Percentiles rank a stretch among this genome's conserved stretches.
Conservation (phyloP, 345 rosid genomes). For the Cardamine resedifolia region DNA sequence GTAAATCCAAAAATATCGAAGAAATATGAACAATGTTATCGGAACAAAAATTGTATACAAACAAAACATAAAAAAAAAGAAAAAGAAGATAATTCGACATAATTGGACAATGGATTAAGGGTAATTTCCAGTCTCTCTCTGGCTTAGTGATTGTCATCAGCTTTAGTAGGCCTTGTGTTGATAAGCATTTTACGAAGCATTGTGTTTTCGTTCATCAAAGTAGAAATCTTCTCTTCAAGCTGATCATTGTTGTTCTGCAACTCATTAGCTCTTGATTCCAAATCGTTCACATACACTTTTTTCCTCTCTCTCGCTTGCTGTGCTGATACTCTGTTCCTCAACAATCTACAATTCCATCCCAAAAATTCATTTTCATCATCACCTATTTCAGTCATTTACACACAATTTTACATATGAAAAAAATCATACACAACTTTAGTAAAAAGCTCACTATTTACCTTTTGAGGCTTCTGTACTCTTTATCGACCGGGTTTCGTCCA, state of each 20-base stretch:
- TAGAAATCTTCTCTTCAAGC: constrained; percentile 66
- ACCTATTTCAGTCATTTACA: not conserved
- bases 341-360: constrained; percentile 40
- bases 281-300: constrained; percentile 64
- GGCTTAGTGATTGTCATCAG: constrained; percentile 47
- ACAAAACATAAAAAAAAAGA: not conserved
- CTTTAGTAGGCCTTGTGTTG: constrained; percentile 69
- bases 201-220: constrained; percentile 59
- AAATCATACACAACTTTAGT: not conserved
- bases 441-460: constrained; percentile 39
- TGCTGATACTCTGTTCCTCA: constrained; percentile 79
- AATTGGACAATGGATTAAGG: constrained; percentile 7
- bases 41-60: not conserved
- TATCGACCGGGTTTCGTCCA: constrained; percentile 60
- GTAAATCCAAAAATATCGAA: not conserved
- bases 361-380: not conserved
- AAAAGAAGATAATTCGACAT: not conserved
- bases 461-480: constrained; percentile 69
- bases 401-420: not conserved
- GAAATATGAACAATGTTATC: not conserved
- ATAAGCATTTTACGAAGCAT: constrained; percentile 74
- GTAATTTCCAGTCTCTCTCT: not conserved
- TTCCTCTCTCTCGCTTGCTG: constrained; percentile 88
- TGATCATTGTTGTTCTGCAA: constrained; percentile 57
- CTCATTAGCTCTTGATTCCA: constrained; percentile 56